phyloP scores from a whole-genome alignment of 805 yeast genomes.

The Wickerhamomyces xylosicus region DNA sequence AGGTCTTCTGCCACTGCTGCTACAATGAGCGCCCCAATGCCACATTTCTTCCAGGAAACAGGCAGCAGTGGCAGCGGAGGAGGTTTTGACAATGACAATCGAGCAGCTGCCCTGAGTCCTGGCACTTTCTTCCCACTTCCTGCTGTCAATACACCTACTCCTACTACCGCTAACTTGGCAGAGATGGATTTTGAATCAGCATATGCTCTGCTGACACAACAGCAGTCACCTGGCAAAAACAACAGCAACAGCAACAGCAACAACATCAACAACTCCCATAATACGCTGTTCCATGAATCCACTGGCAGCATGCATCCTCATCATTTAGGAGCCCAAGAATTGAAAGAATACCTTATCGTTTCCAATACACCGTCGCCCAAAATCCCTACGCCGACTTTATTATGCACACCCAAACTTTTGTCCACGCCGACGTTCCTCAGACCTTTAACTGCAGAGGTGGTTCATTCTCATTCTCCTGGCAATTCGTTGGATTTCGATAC shows the following conservation, averaged over 20 bases:
- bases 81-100: too few species aligned
- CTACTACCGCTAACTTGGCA: conserved; percentile 1
- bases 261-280: conserved; percentile 9
- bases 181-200: conserved; percentile 21
- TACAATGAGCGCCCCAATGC: background rate
- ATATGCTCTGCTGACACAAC: conserved; percentile 17
- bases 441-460: background rate
- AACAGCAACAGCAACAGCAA: background rate
- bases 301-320: too few species aligned
- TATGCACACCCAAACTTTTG: background rate
- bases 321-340: background rate
- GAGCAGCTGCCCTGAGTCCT: background rate
- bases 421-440: background rate
- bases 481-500: conserved; percentile 9
- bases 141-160: too few species aligned
- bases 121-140: too few species aligned
- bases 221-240: conserved; percentile 9
- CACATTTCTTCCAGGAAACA: background rate
- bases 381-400: conserved; percentile 1
- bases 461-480: background rate
- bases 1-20: background rate
- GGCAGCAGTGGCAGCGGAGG: background rate
- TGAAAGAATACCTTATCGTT: background rate
- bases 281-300: conserved; percentile 7
- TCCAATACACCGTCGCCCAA: background rate